phyloP scores from a whole-genome alignment of 2,329 filamentous ascomycete genomes.

The Aureobasidium sp. region DNA sequence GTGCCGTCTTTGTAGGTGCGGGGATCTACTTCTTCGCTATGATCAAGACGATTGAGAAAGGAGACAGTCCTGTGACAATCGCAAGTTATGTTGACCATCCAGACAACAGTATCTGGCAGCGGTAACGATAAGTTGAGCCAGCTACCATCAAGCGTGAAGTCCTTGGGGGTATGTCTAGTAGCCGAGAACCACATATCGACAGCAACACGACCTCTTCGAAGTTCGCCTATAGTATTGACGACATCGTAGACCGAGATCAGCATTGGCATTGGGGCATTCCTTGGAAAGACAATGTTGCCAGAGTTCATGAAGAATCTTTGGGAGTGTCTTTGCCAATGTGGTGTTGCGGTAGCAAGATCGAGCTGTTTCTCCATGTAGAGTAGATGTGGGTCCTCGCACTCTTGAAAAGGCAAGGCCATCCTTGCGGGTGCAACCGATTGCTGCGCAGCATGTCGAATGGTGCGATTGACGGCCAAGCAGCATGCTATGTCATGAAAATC shows the following conservation, averaged over 20 bases:
- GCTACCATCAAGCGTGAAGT: conserved; percentile 2
- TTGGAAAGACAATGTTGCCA: background rate
- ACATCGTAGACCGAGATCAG: background rate
- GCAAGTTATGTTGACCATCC: background rate
- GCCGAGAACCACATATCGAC: conserved; percentile 7
- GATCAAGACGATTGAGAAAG: background rate
- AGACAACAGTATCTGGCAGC: background rate
- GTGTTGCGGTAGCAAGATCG: background rate
- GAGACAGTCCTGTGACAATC: background rate
- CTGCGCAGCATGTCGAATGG: background rate
- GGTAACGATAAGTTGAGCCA: background rate
- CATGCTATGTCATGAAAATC: background rate
- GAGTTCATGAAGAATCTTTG: conserved; percentile 1
- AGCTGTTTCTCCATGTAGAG: conserved; percentile 1
- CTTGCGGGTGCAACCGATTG: background rate
- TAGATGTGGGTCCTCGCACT: background rate
- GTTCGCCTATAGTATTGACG: background rate
- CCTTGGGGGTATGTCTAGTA: background rate
- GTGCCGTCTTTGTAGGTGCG: background rate
- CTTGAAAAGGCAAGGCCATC: background rate
- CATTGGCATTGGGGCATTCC: background rate
- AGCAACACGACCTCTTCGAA: background rate
- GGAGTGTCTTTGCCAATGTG: background rate
- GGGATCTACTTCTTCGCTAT: background rate
- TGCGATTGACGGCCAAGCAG: background rate